Conservation (phyloP, 768 basidiomycete genomes). For the Daedaleopsis sinensis region DNA sequence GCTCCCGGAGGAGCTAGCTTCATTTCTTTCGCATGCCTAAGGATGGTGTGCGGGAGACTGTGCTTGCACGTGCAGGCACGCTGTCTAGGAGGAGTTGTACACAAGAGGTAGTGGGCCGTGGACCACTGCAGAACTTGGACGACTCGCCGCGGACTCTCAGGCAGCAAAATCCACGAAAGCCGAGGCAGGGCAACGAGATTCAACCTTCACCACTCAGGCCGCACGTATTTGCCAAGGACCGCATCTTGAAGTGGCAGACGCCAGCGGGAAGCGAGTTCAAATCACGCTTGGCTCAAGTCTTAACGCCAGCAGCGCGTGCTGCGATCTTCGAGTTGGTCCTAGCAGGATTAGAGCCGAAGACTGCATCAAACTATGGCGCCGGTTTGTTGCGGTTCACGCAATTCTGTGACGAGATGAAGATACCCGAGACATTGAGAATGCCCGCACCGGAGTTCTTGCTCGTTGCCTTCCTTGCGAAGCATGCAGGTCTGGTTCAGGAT, state of each 20-base stretch:
- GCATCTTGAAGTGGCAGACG: neutral
- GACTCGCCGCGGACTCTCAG: neutral
- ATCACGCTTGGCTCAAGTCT: neutral
- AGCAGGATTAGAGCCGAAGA: neutral
- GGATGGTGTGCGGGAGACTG: neutral
- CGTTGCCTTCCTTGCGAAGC: constrained; percentile 29
- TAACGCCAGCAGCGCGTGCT: neutral
- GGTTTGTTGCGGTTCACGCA: constrained; percentile 38
- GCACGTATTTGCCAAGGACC: neutral
- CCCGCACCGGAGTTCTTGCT: constrained; percentile 34
- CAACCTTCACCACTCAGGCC: neutral
- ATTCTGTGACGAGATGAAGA: constrained; percentile 37
- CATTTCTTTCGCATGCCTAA: neutral
- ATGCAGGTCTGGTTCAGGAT: constrained; percentile 9
- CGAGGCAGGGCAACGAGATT: neutral
- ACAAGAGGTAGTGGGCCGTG: neutral
- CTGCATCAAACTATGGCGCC: constrained; percentile 32
- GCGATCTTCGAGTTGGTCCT: neutral
- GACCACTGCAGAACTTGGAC: no score
- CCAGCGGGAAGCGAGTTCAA: neutral
- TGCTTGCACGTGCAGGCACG: neutral
- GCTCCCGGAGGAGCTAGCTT: neutral
- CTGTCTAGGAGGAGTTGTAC: neutral
- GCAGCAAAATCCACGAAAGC: neutral
- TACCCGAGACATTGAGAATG: constrained; percentile 35